Percentiles rank a stretch among this genome's conserved stretches.
Conservation (phyloP, 306 rosid genomes). For the Acacia crassicarpa region DNA sequence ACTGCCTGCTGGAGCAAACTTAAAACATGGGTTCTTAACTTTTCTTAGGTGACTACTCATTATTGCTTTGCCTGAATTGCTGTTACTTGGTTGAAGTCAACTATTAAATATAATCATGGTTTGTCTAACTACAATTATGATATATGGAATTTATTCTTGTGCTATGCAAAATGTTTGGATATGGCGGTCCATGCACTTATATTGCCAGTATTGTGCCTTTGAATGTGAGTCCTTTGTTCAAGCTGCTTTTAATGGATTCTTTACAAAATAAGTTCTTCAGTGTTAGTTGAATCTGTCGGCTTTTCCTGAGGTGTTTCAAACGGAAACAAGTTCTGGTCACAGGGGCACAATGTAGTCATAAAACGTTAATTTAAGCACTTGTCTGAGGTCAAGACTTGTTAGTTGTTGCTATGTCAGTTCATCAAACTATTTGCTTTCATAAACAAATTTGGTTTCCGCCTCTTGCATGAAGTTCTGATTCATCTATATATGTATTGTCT, state of each 20-base stretch:
- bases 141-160: not conserved
- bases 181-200: not conserved
- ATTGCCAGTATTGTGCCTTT: not conserved
- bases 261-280: not conserved
- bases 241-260: not conserved
- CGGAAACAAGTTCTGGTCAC: not conserved
- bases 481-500: slow-evolving; percentile 14
- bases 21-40: not conserved
- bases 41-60: slow-evolving; percentile 8
- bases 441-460: not conserved
- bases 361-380: slow-evolving; percentile 17
- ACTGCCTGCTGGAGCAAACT: not conserved
- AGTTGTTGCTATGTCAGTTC: not conserved
- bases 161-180: not conserved
- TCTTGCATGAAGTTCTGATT: not conserved
- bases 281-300: too few species aligned
- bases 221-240: slow-evolving; percentile 2
- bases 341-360: not conserved
- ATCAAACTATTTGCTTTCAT: not conserved
- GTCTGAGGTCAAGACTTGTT: not conserved
- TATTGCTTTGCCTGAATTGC: not conserved
- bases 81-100: slow-evolving; percentile 21
- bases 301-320: not conserved
- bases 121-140: not conserved
- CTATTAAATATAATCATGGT: not conserved